Evolutionary conservation across 2,329 filamentous ascomycete species (phyloP).

Genomic region (Monosporascus sp.): DNA sequence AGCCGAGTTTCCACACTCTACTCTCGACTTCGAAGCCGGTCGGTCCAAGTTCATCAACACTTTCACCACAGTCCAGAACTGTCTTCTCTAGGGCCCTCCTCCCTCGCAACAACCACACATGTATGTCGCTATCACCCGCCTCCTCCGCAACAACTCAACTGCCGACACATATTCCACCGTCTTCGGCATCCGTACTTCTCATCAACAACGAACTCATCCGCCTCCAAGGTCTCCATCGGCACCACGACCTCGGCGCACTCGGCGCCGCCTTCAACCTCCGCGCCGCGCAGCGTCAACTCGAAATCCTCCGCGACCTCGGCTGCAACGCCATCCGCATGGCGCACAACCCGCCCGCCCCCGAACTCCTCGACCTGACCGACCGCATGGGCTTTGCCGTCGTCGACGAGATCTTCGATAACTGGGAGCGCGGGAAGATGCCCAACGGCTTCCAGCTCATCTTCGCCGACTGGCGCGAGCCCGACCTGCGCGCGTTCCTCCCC

Average conservation of each 20-base stretch:
- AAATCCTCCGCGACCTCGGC: slow-evolving; percentile 45
- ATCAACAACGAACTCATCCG: slow-evolving; percentile 41
- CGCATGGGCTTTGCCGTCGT: slow-evolving; percentile 44
- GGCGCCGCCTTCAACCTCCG: slow-evolving; percentile 46
- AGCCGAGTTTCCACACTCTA: slow-evolving; percentile 2
- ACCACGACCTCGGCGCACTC: slow-evolving; percentile 46
- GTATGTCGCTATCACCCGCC: slow-evolving; percentile 40
- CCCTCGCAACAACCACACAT: slow-evolving; percentile 41
- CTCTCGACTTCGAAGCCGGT: slow-evolving; percentile 8
- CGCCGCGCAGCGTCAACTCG: slow-evolving; percentile 43
- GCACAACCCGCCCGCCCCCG: slow-evolving; percentile 48
- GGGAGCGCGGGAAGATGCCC: slow-evolving; percentile 38
- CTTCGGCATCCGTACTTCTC: slow-evolving; percentile 45
- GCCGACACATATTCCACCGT: slow-evolving; percentile 43
- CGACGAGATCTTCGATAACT: slow-evolving; percentile 50
- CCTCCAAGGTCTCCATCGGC: slow-evolving; percentile 44
- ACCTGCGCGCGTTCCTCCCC: slow-evolving; percentile 45
- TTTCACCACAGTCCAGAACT: slow-evolving; percentile 31
- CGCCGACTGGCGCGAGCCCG: slow-evolving; percentile 47
- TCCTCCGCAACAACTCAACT: slow-evolving; percentile 20
- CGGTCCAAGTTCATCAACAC: slow-evolving; percentile 28
- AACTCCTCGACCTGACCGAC: slow-evolving; percentile 46
- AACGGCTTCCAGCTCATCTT: slow-evolving; percentile 50
- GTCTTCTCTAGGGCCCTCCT: slow-evolving; percentile 42
- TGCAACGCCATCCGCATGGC: slow-evolving; percentile 45